A percentile compares a stretch with the other conserved stretches of the same genome.
These are phyloP conservation scores for Rhizopogon sp. DNA, from an alignment of 768 basidiomycete genomes.

Conservation along the genomic window DNA sequence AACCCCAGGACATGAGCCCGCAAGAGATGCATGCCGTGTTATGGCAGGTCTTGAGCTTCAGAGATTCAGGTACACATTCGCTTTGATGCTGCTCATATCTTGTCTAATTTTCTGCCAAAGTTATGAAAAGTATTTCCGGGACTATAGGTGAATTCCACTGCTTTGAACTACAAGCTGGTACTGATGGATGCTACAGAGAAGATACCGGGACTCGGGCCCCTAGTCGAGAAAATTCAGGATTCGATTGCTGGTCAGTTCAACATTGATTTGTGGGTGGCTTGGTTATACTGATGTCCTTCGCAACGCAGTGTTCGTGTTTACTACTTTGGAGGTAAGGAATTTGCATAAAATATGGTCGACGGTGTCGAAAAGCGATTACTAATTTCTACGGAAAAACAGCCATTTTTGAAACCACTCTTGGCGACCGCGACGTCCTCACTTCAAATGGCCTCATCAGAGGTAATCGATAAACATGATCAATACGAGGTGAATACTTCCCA, in stretches of 20 bases:
- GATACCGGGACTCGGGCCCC: constrained; percentile 70
- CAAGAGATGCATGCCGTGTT: constrained; percentile 81
- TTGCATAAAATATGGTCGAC: neutral
- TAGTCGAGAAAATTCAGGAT: constrained; percentile 79
- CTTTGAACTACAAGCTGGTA: neutral
- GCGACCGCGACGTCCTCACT: constrained; percentile 64
- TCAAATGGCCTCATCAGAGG: constrained; percentile 61
- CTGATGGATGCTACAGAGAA: constrained; percentile 43
- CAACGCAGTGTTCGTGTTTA: constrained; percentile 69
- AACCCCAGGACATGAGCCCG: constrained; percentile 79
- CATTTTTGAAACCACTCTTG: constrained; percentile 76
- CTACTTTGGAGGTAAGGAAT: constrained; percentile 66
- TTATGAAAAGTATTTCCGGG: constrained; percentile 74
- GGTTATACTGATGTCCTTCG: neutral
- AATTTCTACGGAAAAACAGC: constrained; percentile 33
- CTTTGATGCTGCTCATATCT: neutral
- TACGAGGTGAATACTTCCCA: constrained; percentile 47
- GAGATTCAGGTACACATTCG: constrained; percentile 58
- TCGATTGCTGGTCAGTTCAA: constrained; percentile 51
- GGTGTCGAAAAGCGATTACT: neutral
- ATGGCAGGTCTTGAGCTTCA: constrained; percentile 83
- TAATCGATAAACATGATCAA: constrained; percentile 78
- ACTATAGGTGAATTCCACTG: constrained; percentile 52
- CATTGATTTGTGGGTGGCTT: neutral
- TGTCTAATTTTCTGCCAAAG: constrained; percentile 13